Evolutionary conservation across 2,329 filamentous ascomycete genomes (phyloP).

Genomic region (Grosmannia serpens): DNA sequence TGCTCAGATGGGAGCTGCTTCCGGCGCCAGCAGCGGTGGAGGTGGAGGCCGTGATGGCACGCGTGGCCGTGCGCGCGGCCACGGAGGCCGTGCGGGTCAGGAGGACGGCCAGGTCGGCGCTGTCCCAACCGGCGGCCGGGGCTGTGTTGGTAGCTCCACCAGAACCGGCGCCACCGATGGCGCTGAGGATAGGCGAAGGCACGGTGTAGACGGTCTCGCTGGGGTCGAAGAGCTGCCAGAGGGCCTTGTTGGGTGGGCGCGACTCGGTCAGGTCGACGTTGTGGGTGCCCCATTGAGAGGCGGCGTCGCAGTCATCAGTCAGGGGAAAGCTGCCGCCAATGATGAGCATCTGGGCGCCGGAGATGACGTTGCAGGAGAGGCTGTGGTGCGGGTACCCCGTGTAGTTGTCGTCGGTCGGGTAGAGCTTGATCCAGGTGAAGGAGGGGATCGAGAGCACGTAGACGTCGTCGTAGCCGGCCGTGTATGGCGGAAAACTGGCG

Average conservation of each 20-base stretch:
- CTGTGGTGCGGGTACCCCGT: constrained; percentile 39
- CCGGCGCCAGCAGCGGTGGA: constrained; percentile 7
- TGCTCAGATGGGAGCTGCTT: constrained; percentile 15
- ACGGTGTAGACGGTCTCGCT: constrained; percentile 42
- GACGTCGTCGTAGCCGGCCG: constrained; percentile 46
- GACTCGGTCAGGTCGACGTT: constrained; percentile 42
- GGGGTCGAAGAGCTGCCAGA: constrained; percentile 42
- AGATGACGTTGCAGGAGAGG: constrained; percentile 45
- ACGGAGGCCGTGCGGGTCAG: constrained; percentile 38
- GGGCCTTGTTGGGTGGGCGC: constrained; percentile 28
- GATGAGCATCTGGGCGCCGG: constrained; percentile 48
- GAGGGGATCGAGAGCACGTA: constrained; percentile 51
- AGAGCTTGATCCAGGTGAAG: constrained; percentile 51
- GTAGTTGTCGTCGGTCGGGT: constrained; percentile 26
- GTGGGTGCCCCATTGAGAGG: constrained; percentile 41
- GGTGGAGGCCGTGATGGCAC: constrained; percentile 19
- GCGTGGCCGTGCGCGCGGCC: constrained; percentile 37
- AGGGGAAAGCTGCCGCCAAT: constrained; percentile 48
- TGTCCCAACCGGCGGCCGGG: constrained; percentile 37
- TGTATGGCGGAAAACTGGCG: constrained; percentile 31
- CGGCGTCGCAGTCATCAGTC: constrained; percentile 37
- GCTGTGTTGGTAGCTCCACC: constrained; percentile 42
- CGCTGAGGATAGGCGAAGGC: constrained; percentile 35
- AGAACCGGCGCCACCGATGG: constrained; percentile 36
- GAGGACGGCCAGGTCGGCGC: constrained; percentile 38